Evolutionary conservation across 768 basidiomycete species (phyloP), one percentile per base, ranked within the genome.

Genomic region (Leucocoprinus leucothites): DNA sequence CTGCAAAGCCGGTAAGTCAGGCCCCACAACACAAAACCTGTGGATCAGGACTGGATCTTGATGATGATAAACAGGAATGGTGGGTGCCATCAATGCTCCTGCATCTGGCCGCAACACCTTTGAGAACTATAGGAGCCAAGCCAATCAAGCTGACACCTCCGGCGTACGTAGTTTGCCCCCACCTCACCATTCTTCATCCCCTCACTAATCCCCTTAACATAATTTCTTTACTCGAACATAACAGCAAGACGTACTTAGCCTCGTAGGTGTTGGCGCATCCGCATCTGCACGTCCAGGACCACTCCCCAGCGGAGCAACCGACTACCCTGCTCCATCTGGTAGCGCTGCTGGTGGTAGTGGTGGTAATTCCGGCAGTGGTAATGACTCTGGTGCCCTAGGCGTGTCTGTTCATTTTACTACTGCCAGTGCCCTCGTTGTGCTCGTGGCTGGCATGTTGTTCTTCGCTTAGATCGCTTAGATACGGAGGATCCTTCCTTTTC

Each of bases 11-110:
- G 71, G 71, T 69, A 48, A 46, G 62, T 60, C 6, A 9, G 3
- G 14, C 19, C 9, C n/a, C 31, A 13, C 13, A 16, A 51, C 9
- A 28, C 21, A 19, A 31, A 44, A 14, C 28, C 13, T 24, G 11
- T 45, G 21, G 2, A 18, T 22, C 6, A 44, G 3, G n/a, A 35
- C 18, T 34, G n/a, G 31, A 31, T 19, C 9, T 3, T 19, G 31
- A 44, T 26, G 24, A 41, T 16, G n/a, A 9, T 43, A 31, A 31
- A 31, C 31, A 68, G 76, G 74, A 50, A 79, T 79, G 77, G 74
- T 77, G 42, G 75, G 81, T 40, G 75, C 77, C 11, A 80, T 85
- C 64, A 84, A 84, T 63, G 71, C 80, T 0, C 78, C 79, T 2
- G 48, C 68, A 3, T 62, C 66, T n/a, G 79, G 77, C 1, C 69